Base-by-base conservation (phyloP, 257 asterid genomes). In the Craterostigma plantagineum region DNA sequence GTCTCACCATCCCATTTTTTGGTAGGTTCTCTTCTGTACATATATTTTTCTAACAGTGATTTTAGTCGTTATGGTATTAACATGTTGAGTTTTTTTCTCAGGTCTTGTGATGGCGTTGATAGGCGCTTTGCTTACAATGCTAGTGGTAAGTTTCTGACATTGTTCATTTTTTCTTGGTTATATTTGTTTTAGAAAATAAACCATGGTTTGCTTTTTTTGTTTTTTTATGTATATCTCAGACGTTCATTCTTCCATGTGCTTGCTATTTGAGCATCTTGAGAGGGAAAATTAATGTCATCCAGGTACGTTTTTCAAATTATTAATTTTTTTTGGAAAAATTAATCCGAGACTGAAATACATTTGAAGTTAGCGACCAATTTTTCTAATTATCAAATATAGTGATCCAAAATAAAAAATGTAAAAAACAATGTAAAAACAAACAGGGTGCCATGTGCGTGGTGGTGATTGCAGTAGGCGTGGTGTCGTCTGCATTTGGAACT, bases 61-160 rank as follows among this genome's bases (percentile, higher is more conserved):
- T n/a, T n/a, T n/a, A n/a, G n/a, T n/a, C n/a, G n/a, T n/a, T n/a
- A n/a, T n/a, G n/a, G n/a, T 18, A 44, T 45, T 18, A 8, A 15
- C 15, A 11, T 33, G 9, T 35, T 16, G 30, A 11, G 7, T 34
- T 15, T 6, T 4, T 11, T 40, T 9, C 43, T 42, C 68, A 90
- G 95, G 84, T 56, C 68, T 83, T 11, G 91, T 90, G 57, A 72
- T 77, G 91, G 80, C 99, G 1, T 45, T 90, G 54, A 79, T 90
- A 14, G 98, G 95, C 54, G 79, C 98, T 30, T 60, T 75, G 7
- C 78, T 83, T 46, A 79, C 95, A 34, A 90, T 90, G 98, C 87
- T 90, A 34, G 93, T 83, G 11, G 98, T 90, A 61, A 66, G 84
- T 61, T 18, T 46, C 30, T 2, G 2, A 2, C 2, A 23, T 23